A percentile compares a stretch with the other conserved stretches of the same genome.
Conservation (phyloP, 2,329 filamentous ascomycete species). For the Tolypocladium ophioglossoides region DNA sequence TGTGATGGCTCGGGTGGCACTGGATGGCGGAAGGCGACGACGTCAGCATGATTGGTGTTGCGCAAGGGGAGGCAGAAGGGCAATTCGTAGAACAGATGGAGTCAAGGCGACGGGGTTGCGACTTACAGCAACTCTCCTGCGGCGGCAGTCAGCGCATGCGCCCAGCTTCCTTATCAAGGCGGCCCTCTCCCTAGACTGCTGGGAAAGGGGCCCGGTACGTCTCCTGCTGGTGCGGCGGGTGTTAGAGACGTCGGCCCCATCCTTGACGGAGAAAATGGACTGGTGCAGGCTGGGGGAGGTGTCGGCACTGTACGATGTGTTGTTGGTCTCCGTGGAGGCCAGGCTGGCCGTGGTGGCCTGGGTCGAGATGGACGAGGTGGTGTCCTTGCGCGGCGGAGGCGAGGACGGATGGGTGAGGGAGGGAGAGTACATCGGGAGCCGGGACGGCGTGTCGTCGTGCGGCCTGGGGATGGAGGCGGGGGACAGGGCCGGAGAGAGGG, state of each 20-base stretch:
- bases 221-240: constrained; percentile 45
- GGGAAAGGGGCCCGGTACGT: constrained; percentile 47
- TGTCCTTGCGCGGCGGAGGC: constrained; percentile 34
- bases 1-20: constrained; percentile 51
- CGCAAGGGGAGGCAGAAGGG: neutral
- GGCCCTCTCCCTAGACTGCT: constrained; percentile 47
- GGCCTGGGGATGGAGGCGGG: constrained; percentile 6
- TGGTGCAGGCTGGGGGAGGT: constrained; percentile 39
- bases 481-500: constrained; percentile 14
- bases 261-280: constrained; percentile 44
- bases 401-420: constrained; percentile 13
- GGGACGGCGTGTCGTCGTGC: constrained; percentile 2
- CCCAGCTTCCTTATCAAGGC: constrained; percentile 49
- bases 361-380: constrained; percentile 42
- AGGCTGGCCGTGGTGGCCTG: constrained; percentile 33
- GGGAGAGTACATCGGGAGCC: constrained; percentile 6
- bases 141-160: constrained; percentile 44
- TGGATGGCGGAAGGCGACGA: constrained; percentile 13
- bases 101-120: neutral
- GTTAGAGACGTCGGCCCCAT: constrained; percentile 42
- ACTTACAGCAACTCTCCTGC: constrained; percentile 49
- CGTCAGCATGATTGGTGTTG: neutral
- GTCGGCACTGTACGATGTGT: constrained; percentile 41
- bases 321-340: constrained; percentile 35
- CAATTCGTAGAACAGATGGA: neutral